Evolutionary conservation across 73 alveolate species (phyloP).

Genomic region (Paramecium sonneborni): DNA sequence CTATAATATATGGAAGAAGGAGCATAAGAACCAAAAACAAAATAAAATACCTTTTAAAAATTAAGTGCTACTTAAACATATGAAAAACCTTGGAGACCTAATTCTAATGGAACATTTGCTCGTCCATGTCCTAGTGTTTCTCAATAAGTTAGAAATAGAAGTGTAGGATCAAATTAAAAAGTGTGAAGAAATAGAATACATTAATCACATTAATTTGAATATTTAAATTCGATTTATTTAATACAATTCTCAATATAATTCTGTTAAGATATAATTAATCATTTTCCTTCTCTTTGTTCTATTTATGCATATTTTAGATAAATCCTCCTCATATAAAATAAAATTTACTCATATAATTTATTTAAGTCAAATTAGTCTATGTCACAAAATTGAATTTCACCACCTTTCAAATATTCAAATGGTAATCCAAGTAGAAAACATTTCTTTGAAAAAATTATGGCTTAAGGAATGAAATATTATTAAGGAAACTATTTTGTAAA

Average conservation of each 20-base stretch:
- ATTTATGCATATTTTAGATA: background rate
- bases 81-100: conserved; percentile 11
- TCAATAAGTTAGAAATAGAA: background rate
- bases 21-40: background rate
- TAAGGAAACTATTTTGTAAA: background rate
- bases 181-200: background rate
- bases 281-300: conserved; percentile 35
- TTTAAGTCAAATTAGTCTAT: background rate
- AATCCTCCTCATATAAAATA: background rate
- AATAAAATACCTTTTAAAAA: background rate
- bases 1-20: conserved; percentile 26
- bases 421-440: background rate
- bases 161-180: conserved; percentile 2
- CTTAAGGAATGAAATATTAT: background rate
- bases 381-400: background rate
- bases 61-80: background rate
- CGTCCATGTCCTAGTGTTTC: conserved; percentile 18
- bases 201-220: background rate
- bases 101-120: conserved; percentile 42
- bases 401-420: background rate
- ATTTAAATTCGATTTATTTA: background rate
- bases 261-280: background rate
- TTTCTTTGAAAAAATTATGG: background rate
- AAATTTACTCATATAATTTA: background rate
- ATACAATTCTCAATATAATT: background rate